Percentiles rank a stretch among this genome's conserved stretches.
phyloP scores from a whole-genome alignment of 345 rosid genomes.

The Turritis glabra region DNA sequence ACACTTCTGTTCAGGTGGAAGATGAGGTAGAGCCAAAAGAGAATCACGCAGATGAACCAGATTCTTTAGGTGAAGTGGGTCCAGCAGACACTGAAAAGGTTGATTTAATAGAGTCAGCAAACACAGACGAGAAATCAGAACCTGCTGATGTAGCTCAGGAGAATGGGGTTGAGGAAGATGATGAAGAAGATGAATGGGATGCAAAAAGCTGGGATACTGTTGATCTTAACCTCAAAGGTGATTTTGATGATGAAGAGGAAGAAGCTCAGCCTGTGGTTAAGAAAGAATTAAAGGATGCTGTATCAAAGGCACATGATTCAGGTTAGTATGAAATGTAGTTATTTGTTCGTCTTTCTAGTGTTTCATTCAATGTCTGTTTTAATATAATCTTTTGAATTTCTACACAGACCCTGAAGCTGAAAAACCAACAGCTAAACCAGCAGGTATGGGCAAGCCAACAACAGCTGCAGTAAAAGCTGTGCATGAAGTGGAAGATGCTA shows the following conservation, averaged over 20 bases:
- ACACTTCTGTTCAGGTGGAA: conserved; percentile 47
- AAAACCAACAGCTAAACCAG: conserved; percentile 40
- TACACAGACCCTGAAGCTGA: conserved; percentile 30
- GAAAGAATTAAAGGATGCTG: conserved; percentile 52
- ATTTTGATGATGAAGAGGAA: conserved; percentile 88
- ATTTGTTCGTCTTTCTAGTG: not conserved
- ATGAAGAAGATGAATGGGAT: conserved; percentile 91
- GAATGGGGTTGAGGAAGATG: conserved; percentile 71
- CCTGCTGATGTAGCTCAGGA: conserved; percentile 49
- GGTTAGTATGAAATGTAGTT: conserved; percentile 39
- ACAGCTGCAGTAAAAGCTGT: conserved; percentile 28
- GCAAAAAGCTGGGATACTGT: conserved; percentile 96
- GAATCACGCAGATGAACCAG: conserved; percentile 44
- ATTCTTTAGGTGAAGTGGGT: conserved; percentile 43
- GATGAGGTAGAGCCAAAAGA: conserved; percentile 50
- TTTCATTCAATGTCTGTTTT: not conserved
- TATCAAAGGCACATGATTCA: conserved; percentile 41
- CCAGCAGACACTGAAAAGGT: conserved; percentile 48
- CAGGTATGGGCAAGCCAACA: conserved; percentile 37
- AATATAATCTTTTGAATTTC: conserved; percentile 7
- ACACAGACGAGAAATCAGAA: conserved; percentile 51
- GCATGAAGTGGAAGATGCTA: conserved; percentile 40
- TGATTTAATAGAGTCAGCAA: conserved; percentile 46
- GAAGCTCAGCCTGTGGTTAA: conserved; percentile 56
- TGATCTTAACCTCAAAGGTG: conserved; percentile 70